These are phyloP conservation scores for Dalbergia cochinchinensis DNA, from an alignment of 306 rosid species.

Conservation along the genomic window DNA sequence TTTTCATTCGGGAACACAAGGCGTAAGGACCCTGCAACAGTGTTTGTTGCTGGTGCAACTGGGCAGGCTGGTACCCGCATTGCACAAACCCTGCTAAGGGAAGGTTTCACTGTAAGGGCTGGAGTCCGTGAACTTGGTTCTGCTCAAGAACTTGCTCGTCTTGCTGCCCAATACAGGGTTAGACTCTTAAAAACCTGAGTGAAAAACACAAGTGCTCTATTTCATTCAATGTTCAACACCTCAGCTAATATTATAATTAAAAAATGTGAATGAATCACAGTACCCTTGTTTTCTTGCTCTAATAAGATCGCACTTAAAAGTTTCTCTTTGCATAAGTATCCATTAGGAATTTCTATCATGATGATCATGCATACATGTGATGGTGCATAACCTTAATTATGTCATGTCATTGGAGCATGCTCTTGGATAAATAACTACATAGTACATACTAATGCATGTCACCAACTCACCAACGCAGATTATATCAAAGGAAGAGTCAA, in stretches of 20 bases:
- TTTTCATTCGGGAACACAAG: conserved; percentile 70
- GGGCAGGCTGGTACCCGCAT: conserved; percentile 93
- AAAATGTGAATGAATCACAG: too few species aligned
- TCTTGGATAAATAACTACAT: too few species aligned
- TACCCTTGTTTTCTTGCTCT: too few species aligned
- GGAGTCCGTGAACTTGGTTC: conserved; percentile 85
- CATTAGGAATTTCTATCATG: too few species aligned
- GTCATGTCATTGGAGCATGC: too few species aligned
- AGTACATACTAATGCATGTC: too few species aligned
- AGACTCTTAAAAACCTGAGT: conserved; percentile 13
- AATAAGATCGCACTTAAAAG: too few species aligned
- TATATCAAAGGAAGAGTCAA: conserved; percentile 86
- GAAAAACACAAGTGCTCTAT: too few species aligned
- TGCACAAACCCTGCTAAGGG: conserved; percentile 72
- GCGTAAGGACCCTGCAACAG: conserved; percentile 80
- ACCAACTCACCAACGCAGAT: conserved; percentile 51
- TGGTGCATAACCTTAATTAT: too few species aligned
- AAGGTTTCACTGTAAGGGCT: conserved; percentile 91
- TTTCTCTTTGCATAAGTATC: too few species aligned
- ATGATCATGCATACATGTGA: too few species aligned
- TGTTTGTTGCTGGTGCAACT: conserved; percentile 88
- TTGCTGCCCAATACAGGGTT: conserved; percentile 88
- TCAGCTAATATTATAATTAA: not conserved
- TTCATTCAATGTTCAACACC: too few species aligned
- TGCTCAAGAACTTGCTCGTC: conserved; percentile 92